phyloP scores from a whole-genome alignment of 768 basidiomycete genomes.

The Panellus pusillus region DNA sequence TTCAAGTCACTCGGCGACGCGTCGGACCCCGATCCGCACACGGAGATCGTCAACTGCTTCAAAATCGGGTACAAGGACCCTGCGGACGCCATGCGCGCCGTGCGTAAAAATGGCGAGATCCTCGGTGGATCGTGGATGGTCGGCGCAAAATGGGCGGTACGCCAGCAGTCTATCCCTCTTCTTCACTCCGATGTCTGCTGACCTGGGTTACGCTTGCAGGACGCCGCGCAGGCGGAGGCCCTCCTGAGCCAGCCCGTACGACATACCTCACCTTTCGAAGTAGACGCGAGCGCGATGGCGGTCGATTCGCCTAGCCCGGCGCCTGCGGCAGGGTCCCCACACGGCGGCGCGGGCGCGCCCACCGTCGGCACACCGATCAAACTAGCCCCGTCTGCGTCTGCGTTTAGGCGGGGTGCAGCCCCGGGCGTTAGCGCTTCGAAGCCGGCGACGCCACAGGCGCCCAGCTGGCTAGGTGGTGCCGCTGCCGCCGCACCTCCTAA shows the following conservation, averaged over 20 bases:
- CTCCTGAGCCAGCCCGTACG: conserved; percentile 44
- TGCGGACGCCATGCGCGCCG: conserved; percentile 75
- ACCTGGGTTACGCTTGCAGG: conserved; percentile 40
- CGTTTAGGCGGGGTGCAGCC: conserved; percentile 53
- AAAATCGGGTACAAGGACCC: conserved; percentile 71
- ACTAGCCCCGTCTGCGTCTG: conserved; percentile 70
- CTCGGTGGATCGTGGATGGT: conserved; percentile 78
- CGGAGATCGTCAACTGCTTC: conserved; percentile 79
- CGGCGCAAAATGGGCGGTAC: conserved; percentile 82
- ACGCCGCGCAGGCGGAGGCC: conserved; percentile 57
- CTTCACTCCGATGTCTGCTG: not conserved
- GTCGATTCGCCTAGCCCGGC: conserved; percentile 42
- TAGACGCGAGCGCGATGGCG: conserved; percentile 38
- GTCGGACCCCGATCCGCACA: conserved; percentile 65
- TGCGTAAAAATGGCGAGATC: conserved; percentile 82
- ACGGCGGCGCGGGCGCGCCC: conserved; percentile 31
- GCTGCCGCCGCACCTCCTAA: not conserved
- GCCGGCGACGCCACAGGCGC: conserved; percentile 18
- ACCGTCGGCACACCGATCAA: conserved; percentile 69
- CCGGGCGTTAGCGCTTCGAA: conserved; percentile 24
- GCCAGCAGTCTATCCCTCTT: conserved; percentile 24
- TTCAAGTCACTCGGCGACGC: conserved; percentile 72
- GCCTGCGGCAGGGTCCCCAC: not conserved
- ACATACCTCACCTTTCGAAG: conserved; percentile 21
- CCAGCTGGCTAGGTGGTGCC: conserved; percentile 7